Conservation (phyloP, 176 grass and related monocot genomes). For the Calamus simplicifolius region DNA sequence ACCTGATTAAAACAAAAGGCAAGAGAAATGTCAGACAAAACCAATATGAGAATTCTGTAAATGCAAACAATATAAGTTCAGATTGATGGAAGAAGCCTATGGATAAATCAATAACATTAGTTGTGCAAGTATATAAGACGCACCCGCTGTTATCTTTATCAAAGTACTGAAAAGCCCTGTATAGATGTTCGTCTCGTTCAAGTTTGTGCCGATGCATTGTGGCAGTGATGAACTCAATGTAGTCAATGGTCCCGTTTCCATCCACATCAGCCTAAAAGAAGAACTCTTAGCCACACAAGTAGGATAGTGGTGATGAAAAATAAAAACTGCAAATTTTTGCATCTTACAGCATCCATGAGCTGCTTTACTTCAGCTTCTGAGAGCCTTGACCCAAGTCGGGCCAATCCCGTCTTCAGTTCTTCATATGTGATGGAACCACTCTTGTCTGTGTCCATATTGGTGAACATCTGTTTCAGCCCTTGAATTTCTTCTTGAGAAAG, state of each 20-base stretch:
- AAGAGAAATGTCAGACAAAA: constrained; percentile 10
- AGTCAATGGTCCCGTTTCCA: constrained; percentile 95
- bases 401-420: constrained; percentile 87
- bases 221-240: constrained; percentile 97
- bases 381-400: constrained; percentile 83
- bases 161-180: constrained; percentile 89
- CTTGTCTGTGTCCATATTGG: constrained; percentile 86
- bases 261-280: constrained; percentile 85
- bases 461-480: constrained; percentile 98
- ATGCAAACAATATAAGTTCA: too few relatives aligned
- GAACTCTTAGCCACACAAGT: background rate
- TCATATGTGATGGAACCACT: constrained; percentile 96
- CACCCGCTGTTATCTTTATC: constrained; percentile 96
- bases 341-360: constrained; percentile 88
- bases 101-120: too few relatives aligned
- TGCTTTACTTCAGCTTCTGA: constrained; percentile 96
- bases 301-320: constrained; percentile 6
- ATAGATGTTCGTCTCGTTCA: constrained; percentile 85
- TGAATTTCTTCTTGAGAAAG: constrained; percentile 95
- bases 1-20: constrained; percentile 36
- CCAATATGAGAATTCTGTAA: background rate
- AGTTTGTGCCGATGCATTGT: constrained; percentile 95
- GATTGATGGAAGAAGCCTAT: too few relatives aligned
- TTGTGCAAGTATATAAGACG: constrained; percentile 1
- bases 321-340: constrained; percentile 14